phyloP scores from a whole-genome alignment of 2,329 filamentous ascomycete species.

The Amphichorda felina region DNA sequence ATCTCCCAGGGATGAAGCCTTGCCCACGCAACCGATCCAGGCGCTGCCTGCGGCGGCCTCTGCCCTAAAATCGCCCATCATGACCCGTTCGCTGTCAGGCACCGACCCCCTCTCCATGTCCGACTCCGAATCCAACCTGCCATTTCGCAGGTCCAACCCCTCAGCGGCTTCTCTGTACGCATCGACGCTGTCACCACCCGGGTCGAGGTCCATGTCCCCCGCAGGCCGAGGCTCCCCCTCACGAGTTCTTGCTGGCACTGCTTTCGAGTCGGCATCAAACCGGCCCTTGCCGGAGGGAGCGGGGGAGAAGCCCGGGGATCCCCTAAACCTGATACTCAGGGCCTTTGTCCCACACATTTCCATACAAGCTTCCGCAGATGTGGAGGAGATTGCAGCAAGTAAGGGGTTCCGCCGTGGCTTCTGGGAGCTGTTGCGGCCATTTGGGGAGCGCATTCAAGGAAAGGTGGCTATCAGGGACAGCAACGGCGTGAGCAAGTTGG shows the following conservation, averaged over 20 bases:
- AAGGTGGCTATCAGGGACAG: constrained; percentile 89
- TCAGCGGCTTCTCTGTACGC: constrained; percentile 51
- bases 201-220: constrained; percentile 57
- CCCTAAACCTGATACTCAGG: constrained; percentile 58
- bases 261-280: constrained; percentile 36
- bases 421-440: constrained; percentile 77
- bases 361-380: constrained; percentile 77
- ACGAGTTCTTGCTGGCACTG: constrained; percentile 43
- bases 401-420: constrained; percentile 81
- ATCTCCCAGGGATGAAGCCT: constrained; percentile 45
- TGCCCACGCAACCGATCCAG: constrained; percentile 55
- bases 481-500: constrained; percentile 67
- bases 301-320: constrained; percentile 37
- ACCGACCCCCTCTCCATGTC: constrained; percentile 32
- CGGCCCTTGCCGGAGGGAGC: constrained; percentile 31
- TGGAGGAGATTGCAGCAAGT: constrained; percentile 63
- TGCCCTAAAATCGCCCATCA: constrained; percentile 45
- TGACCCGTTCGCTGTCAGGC: constrained; percentile 44
- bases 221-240: constrained; percentile 46
- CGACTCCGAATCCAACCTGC: constrained; percentile 40
- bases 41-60: constrained; percentile 57
- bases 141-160: constrained; percentile 41
- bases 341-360: constrained; percentile 85
- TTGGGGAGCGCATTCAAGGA: constrained; percentile 77
- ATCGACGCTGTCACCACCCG: constrained; percentile 54